A percentile compares a stretch with the other conserved stretches of the same genome.
Evolutionary conservation across 805 yeast genomes (phyloP).

Genomic region (Tetrapisispora taiwanensis): DNA sequence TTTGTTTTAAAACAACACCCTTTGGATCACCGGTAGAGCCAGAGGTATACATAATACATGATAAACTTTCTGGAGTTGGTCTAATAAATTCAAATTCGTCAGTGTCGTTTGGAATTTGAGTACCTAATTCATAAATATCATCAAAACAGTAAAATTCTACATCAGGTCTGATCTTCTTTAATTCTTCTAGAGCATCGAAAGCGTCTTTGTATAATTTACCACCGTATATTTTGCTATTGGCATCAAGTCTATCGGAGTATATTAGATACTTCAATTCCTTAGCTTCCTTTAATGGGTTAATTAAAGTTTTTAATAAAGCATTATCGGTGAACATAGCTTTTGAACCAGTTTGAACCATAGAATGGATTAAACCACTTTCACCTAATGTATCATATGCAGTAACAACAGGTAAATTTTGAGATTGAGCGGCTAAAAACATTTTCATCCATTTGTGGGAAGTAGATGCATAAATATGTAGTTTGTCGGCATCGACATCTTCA

Average conservation of each 20-base stretch:
- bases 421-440: constrained; percentile 64
- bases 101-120: constrained; percentile 27
- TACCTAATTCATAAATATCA: constrained; percentile 59
- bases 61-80: constrained; percentile 41
- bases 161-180: constrained; percentile 63
- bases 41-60: constrained; percentile 63
- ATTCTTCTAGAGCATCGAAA: constrained; percentile 43
- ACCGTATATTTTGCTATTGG: constrained; percentile 47
- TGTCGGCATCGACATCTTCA: constrained; percentile 35
- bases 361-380: constrained; percentile 76
- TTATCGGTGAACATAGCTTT: constrained; percentile 78
- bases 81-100: constrained; percentile 30
- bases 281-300: constrained; percentile 64
- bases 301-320: constrained; percentile 51
- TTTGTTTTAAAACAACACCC: constrained; percentile 60
- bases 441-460: constrained; percentile 93
- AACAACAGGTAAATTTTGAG: constrained; percentile 76
- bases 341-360: constrained; percentile 73
- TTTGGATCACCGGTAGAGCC: constrained; percentile 74
- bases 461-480: constrained; percentile 74
- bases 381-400: constrained; percentile 98
- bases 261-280: constrained; percentile 55
- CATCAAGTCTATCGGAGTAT: constrained; percentile 52
- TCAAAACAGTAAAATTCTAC: constrained; percentile 53
- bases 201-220: constrained; percentile 57